Evolutionary conservation across 495 filamentous ascomycete species (phyloP), one percentile per base, ranked within the genome.

Genomic region (Penicillium flavigenum): DNA sequence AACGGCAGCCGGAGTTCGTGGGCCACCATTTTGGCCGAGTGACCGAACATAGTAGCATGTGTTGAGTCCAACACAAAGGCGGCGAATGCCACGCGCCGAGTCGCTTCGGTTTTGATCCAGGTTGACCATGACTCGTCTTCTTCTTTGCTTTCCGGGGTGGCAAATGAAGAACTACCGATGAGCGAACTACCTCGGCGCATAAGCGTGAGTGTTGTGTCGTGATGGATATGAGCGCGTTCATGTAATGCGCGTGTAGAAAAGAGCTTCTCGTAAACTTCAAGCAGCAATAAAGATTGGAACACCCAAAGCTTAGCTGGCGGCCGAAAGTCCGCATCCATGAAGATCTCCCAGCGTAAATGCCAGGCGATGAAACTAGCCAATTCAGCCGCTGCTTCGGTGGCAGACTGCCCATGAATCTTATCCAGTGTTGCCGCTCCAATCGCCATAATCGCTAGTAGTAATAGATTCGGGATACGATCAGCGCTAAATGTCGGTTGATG

Each of bases 271-370:
- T 94, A 97, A 0, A 96, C 79, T 65, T 98, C 94, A 43, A 98
- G 79, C 7, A 98, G 77, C 14, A 98, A 70, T 41, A 98, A 76
- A 1, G 94, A 88, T 68, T 98, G 94, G 72, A 98, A 97, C 19
- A 96, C 83, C 94, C 94, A 98, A n/a, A 98, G 79, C 72, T 96
- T 94, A 16, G 94, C 94, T 4, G 94, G 93, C 8, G 94, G 92
- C n/a, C 88, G 79, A 72, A 93, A 96, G 70, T 96, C 91, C 26
- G 82, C 80, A 68, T 96, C 88, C 76, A 88, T 91, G 65, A 98
- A 97, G 54, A 93, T 86, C 65, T 92, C 88, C 88, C 92, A 96
- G 29, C 94, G 82, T 11, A 98, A 73, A 76, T 96, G 90, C 88
- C 89, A 93, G 3, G 91, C 89, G 36, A 97, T 76, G 67, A 96